These are phyloP conservation scores for Davidsoniella neocaledoniae DNA, from an alignment of 2,329 filamentous ascomycete species.

Conservation along the genomic window DNA sequence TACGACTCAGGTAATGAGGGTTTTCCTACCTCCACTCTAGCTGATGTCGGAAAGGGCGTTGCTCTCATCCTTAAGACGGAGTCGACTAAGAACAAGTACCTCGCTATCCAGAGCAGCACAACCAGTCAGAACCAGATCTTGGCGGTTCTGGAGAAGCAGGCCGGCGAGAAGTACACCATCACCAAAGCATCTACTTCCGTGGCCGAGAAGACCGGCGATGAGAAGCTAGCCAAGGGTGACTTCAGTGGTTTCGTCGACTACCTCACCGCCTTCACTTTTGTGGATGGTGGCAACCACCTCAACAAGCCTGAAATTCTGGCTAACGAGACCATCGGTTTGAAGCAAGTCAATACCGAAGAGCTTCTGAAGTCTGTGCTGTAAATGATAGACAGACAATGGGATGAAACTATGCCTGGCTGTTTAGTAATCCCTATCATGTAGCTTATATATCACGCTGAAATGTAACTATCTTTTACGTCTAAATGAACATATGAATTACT, in stretches of 20 bases:
- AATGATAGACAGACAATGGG: too few relatives aligned
- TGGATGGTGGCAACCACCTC: slow-evolving; percentile 1
- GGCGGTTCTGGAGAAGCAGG: slow-evolving; percentile 29
- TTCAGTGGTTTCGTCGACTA: slow-evolving; percentile 6
- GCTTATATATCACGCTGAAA: too few relatives aligned
- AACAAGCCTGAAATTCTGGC: background rate
- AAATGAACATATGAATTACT: too few relatives aligned
- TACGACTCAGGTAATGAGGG: slow-evolving; percentile 32
- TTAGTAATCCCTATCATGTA: too few relatives aligned
- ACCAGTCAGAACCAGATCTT: slow-evolving; percentile 30
- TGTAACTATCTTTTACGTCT: too few relatives aligned
- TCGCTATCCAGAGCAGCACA: slow-evolving; percentile 29
- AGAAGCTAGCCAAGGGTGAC: slow-evolving; percentile 17
- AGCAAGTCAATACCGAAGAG: slow-evolving; percentile 1
- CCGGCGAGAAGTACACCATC: slow-evolving; percentile 29
- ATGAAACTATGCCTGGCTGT: too few relatives aligned
- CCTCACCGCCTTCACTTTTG: slow-evolving; percentile 1
- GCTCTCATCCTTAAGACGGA: slow-evolving; percentile 31
- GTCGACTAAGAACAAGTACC: slow-evolving; percentile 34
- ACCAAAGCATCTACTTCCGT: slow-evolving; percentile 24
- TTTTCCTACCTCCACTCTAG: slow-evolving; percentile 32
- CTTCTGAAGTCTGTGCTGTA: background rate
- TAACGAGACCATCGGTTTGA: slow-evolving; percentile 7
- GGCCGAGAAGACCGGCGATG: slow-evolving; percentile 21
- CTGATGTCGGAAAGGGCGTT: slow-evolving; percentile 29